These are phyloP conservation scores for Crepidotus variabilis DNA, from an alignment of 768 basidiomycete genomes.

Conservation along the genomic window DNA sequence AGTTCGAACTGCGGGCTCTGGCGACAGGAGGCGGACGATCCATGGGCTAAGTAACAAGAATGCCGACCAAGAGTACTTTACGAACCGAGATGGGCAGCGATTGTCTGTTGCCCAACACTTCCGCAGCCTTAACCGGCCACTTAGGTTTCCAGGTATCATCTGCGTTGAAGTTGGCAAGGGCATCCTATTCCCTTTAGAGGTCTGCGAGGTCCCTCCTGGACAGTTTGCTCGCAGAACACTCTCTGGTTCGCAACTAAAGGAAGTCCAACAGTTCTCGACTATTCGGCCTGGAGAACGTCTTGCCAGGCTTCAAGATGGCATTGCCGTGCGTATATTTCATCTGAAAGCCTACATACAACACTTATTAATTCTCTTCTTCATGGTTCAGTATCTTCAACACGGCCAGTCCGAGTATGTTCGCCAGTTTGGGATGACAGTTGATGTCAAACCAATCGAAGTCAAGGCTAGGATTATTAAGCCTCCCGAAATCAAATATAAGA, in stretches of 20 bases:
- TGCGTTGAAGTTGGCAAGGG: slow-evolving; percentile 49
- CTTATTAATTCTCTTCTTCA: background rate
- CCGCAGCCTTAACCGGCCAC: background rate
- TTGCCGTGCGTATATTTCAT: slow-evolving; percentile 33
- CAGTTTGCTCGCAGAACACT: slow-evolving; percentile 37
- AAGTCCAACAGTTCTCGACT: slow-evolving; percentile 53
- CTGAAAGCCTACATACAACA: background rate
- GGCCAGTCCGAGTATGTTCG: slow-evolving; percentile 71
- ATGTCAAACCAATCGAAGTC: slow-evolving; percentile 44
- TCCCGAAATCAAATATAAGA: slow-evolving; percentile 60
- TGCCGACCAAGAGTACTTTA: background rate
- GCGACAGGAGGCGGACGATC: background rate
- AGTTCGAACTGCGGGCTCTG: background rate
- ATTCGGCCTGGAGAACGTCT: slow-evolving; percentile 65
- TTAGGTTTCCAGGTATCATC: background rate
- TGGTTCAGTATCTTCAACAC: slow-evolving; percentile 54
- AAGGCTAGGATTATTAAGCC: slow-evolving; percentile 55
- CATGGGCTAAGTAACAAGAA: background rate
- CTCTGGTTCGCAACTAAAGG: slow-evolving; percentile 16
- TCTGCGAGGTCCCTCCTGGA: slow-evolving; percentile 57
- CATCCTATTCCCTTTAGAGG: slow-evolving; percentile 65
- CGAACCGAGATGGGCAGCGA: background rate
- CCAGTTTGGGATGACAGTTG: slow-evolving; percentile 66
- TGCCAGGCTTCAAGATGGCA: slow-evolving; percentile 45
- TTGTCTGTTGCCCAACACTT: background rate